Percentiles rank a stretch among this genome's conserved stretches.
Evolutionary conservation across 306 rosid genomes (phyloP).

Genomic region (Lagenaria siceraria): DNA sequence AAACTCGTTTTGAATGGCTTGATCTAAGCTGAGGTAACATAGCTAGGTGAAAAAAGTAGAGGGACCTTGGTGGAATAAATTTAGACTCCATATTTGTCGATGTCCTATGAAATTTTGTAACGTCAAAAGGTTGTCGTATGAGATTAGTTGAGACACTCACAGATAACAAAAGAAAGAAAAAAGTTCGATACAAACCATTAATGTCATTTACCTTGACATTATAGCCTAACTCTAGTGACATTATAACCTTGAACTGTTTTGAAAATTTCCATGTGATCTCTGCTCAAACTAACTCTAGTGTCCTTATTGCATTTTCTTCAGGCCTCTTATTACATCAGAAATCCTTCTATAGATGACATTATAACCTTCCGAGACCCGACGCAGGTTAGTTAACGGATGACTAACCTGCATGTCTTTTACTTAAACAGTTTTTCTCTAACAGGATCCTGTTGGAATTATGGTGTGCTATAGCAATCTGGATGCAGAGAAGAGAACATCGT

Average conservation of each 20-base stretch:
- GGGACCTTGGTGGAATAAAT: background rate
- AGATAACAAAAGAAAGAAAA: background rate
- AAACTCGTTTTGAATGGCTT: background rate
- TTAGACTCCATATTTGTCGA: background rate
- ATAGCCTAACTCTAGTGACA: too few species aligned
- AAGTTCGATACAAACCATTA: too few species aligned
- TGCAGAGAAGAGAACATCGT: conserved; percentile 33
- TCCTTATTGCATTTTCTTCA: conserved; percentile 14
- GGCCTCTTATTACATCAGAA: conserved; percentile 64
- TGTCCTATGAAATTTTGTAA: background rate
- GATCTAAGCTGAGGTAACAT: background rate
- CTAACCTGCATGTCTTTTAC: conserved; percentile 7
- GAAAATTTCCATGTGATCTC: background rate
- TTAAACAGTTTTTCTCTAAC: background rate
- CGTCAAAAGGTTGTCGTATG: background rate
- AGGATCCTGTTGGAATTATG: conserved; percentile 15
- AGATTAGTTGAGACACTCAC: background rate
- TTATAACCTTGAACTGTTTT: too few species aligned
- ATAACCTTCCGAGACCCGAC: conserved; percentile 71
- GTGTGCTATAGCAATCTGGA: conserved; percentile 34
- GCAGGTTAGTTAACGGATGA: conserved; percentile 37
- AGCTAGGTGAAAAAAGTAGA: background rate
- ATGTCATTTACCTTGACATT: background rate
- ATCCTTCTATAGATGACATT: conserved; percentile 56
- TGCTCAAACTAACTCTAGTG: background rate